phyloP scores from a whole-genome alignment of 164 flowering plant species.

The Nymphaea thermarum region DNA sequence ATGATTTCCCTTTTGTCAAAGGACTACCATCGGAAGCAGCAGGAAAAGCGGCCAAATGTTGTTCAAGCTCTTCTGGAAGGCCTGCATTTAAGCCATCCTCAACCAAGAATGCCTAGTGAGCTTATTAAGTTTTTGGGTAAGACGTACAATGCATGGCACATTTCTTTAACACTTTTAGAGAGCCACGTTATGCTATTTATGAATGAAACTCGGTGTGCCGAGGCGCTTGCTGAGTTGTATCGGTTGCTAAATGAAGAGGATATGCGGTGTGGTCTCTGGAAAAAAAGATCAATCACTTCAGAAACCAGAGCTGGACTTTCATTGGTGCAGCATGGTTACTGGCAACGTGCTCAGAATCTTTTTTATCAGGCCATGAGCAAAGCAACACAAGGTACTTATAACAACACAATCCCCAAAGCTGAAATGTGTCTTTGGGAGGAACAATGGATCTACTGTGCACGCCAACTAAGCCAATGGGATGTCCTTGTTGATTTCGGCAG shows the following conservation, averaged over 20 bases:
- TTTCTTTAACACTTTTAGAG: constrained; percentile 79
- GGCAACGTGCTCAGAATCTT: constrained; percentile 95
- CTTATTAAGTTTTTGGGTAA: constrained; percentile 95
- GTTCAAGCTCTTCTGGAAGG: constrained; percentile 99
- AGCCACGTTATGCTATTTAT: constrained; percentile 89
- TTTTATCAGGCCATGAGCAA: constrained; percentile 95
- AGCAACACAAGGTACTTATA: constrained; percentile 99
- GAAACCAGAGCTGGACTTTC: constrained; percentile 97
- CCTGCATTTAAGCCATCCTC: constrained; percentile 97
- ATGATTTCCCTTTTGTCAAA: constrained; percentile 84
- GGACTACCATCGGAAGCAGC: constrained; percentile 95
- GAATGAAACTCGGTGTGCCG: constrained; percentile 89
- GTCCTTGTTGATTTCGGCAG: constrained; percentile 80
- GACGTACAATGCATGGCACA: constrained; percentile 99
- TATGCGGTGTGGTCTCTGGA: constrained; percentile 99
- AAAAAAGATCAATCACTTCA: constrained; percentile 75
- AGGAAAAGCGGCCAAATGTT: constrained; percentile 81
- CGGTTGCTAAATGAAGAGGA: constrained; percentile 96
- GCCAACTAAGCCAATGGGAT: constrained; percentile 93
- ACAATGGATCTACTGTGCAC: constrained; percentile 91
- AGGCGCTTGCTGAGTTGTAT: constrained; percentile 95
- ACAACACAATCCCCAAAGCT: constrained; percentile 92
- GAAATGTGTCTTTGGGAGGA: constrained; percentile 99
- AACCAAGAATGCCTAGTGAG: constrained; percentile 98
- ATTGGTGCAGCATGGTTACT: constrained; percentile 95